These are phyloP conservation scores for Karstenula rhodostoma DNA, from an alignment of 2,329 filamentous ascomycete genomes.

Conservation along the genomic window DNA sequence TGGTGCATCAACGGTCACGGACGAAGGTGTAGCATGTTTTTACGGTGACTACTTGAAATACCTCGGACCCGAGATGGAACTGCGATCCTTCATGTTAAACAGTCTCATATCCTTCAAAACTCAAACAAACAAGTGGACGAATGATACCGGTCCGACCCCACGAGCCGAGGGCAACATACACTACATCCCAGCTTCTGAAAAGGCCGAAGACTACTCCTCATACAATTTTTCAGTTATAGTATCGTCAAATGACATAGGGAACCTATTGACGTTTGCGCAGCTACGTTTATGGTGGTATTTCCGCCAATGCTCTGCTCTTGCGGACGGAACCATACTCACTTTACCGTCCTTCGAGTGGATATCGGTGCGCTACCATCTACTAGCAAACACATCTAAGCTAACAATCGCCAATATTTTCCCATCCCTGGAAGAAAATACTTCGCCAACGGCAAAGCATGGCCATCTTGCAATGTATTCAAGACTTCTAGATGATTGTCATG, in stretches of 20 bases:
- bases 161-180: neutral
- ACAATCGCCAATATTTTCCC: neutral
- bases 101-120: neutral
- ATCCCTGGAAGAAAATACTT: too few species aligned
- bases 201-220: neutral
- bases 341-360: neutral
- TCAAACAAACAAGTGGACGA: neutral
- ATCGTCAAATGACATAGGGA: neutral
- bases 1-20: neutral
- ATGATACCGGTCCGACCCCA: neutral
- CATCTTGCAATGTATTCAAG: neutral
- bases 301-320: neutral
- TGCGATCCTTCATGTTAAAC: neutral
- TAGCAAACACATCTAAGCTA: neutral
- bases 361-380: neutral
- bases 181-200: slow-evolving; percentile 2
- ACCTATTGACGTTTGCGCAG: neutral
- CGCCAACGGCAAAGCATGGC: neutral
- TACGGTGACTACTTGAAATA: neutral
- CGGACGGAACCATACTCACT: neutral
- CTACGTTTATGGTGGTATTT: neutral
- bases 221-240: neutral
- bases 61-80: neutral
- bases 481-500: neutral
- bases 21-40: neutral